Conservation (phyloP, 2,329 filamentous ascomycete genomes). For the Colletotrichum sublineola region DNA sequence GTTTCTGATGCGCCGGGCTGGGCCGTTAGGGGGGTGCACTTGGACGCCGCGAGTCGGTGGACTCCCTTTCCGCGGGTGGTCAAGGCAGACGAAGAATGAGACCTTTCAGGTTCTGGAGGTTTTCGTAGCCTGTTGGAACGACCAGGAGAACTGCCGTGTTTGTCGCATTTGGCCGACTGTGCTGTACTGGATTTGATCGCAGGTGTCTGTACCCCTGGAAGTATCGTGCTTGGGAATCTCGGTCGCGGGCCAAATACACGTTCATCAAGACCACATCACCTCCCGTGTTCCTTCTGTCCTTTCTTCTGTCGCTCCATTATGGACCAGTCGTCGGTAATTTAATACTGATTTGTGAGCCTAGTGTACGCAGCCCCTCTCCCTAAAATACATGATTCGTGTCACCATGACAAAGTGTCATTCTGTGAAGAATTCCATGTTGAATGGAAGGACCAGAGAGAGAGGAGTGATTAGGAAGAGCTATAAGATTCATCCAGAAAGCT, state of each 20-base stretch:
- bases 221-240: neutral
- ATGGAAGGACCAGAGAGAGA: neutral
- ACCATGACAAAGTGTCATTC: neutral
- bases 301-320: too few relatives aligned
- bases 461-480: neutral
- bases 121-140: neutral
- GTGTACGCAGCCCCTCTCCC: neutral
- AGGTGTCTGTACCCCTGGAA: neutral
- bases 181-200: neutral
- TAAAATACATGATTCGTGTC: neutral
- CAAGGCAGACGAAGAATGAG: neutral
- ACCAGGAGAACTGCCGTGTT: neutral
- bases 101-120: neutral
- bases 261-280: neutral
- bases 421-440: neutral
- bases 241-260: neutral
- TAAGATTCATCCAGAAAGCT: too few relatives aligned
- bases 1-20: conserved; percentile 4
- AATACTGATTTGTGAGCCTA: too few relatives aligned
- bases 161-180: neutral
- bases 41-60: neutral
- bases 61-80: neutral
- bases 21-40: neutral
- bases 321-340: too few relatives aligned
- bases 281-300: neutral